phyloP scores from a whole-genome alignment of 306 rosid genomes.

The Medicago arabica region DNA sequence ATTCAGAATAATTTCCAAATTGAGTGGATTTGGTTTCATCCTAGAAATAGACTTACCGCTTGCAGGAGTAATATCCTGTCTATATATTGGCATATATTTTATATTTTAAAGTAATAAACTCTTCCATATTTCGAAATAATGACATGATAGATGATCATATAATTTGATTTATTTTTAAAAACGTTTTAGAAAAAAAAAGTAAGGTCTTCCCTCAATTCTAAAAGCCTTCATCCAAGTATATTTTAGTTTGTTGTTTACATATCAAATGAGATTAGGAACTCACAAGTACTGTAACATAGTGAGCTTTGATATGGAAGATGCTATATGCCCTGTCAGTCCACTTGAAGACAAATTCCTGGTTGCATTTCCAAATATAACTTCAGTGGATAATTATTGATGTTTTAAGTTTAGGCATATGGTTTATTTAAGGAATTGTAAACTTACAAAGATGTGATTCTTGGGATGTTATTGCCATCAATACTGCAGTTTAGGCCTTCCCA shows the following conservation, averaged over 20 bases:
- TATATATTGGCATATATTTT: too few species aligned
- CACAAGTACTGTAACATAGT: constrained; percentile 51
- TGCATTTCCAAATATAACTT: constrained; percentile 26
- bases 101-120: too few species aligned
- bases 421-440: constrained; percentile 12
- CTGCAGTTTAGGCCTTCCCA: constrained; percentile 66
- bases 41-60: too few species aligned
- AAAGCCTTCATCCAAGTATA: too few species aligned
- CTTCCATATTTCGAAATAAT: too few species aligned
- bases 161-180: too few species aligned
- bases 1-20: background rate
- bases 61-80: too few species aligned
- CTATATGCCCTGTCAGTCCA: constrained; percentile 41
- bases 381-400: constrained; percentile 1
- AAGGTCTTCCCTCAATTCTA: too few species aligned
- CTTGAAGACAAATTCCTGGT: constrained; percentile 50
- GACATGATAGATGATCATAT: too few species aligned
- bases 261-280: constrained; percentile 34
- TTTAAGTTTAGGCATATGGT: background rate
- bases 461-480: constrained; percentile 4
- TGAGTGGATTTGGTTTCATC: too few species aligned
- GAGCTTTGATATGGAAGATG: constrained; percentile 47
- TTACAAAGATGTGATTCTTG: constrained; percentile 62
- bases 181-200: too few species aligned
- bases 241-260: background rate